A percentile compares a stretch with the other conserved stretches of the same genome.
These are phyloP conservation scores for Podaxis mareebaensis DNA, from an alignment of 768 basidiomycete species.

Conservation along the genomic window DNA sequence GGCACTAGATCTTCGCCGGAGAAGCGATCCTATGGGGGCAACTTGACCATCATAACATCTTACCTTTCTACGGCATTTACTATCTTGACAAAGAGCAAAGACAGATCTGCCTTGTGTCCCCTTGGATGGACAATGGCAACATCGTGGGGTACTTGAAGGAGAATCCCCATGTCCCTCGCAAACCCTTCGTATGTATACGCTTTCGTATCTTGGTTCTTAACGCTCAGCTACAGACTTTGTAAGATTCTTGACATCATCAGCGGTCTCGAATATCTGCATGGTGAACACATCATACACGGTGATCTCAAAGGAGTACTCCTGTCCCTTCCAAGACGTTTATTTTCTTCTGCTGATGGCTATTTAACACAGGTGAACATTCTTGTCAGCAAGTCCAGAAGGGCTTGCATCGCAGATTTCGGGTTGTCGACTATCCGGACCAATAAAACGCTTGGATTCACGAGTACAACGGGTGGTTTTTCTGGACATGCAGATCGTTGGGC, in stretches of 20 bases:
- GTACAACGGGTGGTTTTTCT: neutral
- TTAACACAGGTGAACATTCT: constrained; percentile 18
- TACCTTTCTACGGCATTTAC: constrained; percentile 15
- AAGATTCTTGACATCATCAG: constrained; percentile 17
- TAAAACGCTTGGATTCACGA: constrained; percentile 11
- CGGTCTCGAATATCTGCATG: constrained; percentile 19
- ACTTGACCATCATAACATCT: constrained; percentile 9
- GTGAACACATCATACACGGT: constrained; percentile 18
- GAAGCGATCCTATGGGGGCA: constrained; percentile 16
- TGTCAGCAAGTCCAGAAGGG: constrained; percentile 12
- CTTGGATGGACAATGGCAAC: constrained; percentile 20
- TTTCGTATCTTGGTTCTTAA: neutral
- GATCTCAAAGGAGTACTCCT: constrained; percentile 20
- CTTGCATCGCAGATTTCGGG: constrained; percentile 22
- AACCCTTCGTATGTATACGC: constrained; percentile 4
- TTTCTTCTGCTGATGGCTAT: too few relatives aligned
- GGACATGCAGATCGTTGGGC: constrained; percentile 18
- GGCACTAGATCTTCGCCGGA: neutral
- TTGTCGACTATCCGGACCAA: constrained; percentile 13
- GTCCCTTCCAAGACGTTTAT: neutral
- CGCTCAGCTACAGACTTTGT: neutral
- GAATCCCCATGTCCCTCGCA: constrained; percentile 1
- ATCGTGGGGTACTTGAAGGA: constrained; percentile 5
- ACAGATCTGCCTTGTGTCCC: constrained; percentile 15
- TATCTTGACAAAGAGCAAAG: neutral